A percentile compares a stretch with the other conserved stretches of the same genome.
Conservation (phyloP, 2,329 filamentous ascomycete species). For the Pseudophaeomoniella oleicola region DNA sequence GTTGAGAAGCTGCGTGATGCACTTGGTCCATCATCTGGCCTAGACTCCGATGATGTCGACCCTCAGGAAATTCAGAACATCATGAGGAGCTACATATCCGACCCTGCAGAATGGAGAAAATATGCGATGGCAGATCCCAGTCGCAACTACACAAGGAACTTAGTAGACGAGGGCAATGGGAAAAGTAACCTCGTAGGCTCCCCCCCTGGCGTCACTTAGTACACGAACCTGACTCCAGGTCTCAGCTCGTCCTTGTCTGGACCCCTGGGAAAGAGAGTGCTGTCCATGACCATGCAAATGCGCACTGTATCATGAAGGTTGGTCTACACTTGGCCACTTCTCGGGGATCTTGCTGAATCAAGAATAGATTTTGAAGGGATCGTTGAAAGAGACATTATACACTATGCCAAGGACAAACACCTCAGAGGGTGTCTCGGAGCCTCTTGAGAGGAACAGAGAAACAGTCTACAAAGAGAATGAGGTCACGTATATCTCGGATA, state of each 20-base stretch:
- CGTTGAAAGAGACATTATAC: conserved; percentile 68
- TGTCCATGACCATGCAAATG: conserved; percentile 79
- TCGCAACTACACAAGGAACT: conserved; percentile 68
- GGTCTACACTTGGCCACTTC: not conserved
- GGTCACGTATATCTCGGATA: conserved; percentile 84
- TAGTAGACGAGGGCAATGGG: conserved; percentile 80
- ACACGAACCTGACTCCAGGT: no score
- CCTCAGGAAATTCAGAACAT: conserved; percentile 53
- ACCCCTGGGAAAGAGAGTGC: conserved; percentile 67
- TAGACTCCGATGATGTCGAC: conserved; percentile 70
- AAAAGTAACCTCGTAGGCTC: conserved; percentile 55
- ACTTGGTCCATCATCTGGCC: conserved; percentile 66
- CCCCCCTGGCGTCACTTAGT: conserved; percentile 2
- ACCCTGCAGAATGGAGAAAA: conserved; percentile 53
- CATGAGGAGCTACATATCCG: conserved; percentile 61
- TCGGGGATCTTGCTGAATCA: conserved; percentile 1
- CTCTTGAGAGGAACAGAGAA: conserved; percentile 51
- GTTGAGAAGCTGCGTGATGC: conserved; percentile 58
- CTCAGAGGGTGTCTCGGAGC: conserved; percentile 31
- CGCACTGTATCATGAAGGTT: conserved; percentile 79
- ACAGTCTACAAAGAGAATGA: conserved; percentile 54
- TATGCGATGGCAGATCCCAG: conserved; percentile 61
- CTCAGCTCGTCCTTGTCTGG: conserved; percentile 76
- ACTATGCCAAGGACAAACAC: conserved; percentile 46
- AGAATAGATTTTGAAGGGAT: conserved; percentile 55